Evolutionary conservation across 2,329 filamentous ascomycete species (phyloP).

Genomic region (Microcyclosporella mali): DNA sequence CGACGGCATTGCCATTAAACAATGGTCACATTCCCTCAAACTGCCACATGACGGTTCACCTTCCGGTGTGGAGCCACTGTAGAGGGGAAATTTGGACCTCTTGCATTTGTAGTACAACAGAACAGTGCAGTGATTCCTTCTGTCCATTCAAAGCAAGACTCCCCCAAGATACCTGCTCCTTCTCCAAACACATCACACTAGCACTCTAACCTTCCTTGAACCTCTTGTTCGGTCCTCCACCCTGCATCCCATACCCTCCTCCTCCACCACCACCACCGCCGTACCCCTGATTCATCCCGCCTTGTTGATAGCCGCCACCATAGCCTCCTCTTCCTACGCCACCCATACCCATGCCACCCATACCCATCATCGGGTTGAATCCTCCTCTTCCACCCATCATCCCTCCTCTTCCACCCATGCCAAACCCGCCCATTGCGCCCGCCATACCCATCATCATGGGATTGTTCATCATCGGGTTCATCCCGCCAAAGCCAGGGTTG

Average conservation of each 20-base stretch:
- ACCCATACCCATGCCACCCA: conserved; percentile 46
- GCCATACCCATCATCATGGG: conserved; percentile 45
- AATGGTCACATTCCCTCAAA: too few species aligned
- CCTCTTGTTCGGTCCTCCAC: conserved; percentile 19
- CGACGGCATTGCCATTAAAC: too few species aligned
- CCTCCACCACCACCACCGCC: conserved; percentile 7
- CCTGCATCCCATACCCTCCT: conserved; percentile 6
- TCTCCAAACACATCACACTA: not conserved
- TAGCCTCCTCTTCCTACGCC: conserved; percentile 46
- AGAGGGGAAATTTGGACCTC: too few species aligned
- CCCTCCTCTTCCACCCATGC: conserved; percentile 19
- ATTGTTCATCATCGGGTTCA: conserved; percentile 22
- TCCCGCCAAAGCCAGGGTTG: conserved; percentile 27
- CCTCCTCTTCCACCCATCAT: conserved; percentile 8
- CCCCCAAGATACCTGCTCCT: too few species aligned
- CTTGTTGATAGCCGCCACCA: conserved; percentile 15
- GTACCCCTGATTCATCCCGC: too few species aligned
- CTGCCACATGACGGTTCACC: too few species aligned
- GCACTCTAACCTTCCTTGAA: conserved; percentile 6
- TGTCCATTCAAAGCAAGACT: too few species aligned
- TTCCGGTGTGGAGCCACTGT: too few species aligned
- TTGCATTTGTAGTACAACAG: too few species aligned
- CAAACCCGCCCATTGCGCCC: conserved; percentile 36
- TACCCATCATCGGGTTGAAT: conserved; percentile 33
- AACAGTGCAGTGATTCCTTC: not conserved